Base-by-base conservation (phyloP, 2,329 filamentous ascomycete species). In the Epichloe scottii region DNA sequence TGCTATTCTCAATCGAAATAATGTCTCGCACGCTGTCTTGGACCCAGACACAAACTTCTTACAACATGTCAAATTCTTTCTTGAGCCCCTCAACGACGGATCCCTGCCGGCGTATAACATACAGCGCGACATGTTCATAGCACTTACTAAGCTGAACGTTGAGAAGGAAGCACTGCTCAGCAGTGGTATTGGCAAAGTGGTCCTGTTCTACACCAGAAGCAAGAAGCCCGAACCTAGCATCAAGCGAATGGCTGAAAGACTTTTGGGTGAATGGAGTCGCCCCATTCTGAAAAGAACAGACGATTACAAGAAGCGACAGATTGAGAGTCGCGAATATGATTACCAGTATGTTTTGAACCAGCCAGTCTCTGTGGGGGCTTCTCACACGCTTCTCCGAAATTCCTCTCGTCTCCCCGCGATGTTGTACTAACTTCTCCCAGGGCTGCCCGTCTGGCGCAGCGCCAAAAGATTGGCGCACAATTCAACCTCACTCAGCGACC, bases 101-200 rank as follows among this genome's bases (percentile, higher is more conserved):
- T 91, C 88, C 54, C 77, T 98, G 47, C 93, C 93, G 0, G 91
- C 93, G 33, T 98, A 96, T 71, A 93, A 93, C 64, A 97, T 98
- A 58, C 93, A 98, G 71, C 88, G 90, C 55, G 90, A 97, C 65
- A 80, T 98, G 42, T 93, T 98, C 66, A 79, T 80, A 26, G 85
- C 88, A 23, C 75, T 98, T 38, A 79, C 78, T 17, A 84, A 82
- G 60, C 77, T 97, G 5, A 89, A 89, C 5, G 89, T 97, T 57
- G 87, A 89, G 64, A 96, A 96, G 64, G 93, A 97, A 60, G 79
- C 85, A 2, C 77, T 98, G 14, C 77, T 94, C 21, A 90, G 89
- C 57, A 95, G 88, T 60, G 90, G 91, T 19, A 93, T 98, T 57
- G 93, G 93, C 63, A 96, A 96, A 67, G 89, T 98, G 46, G 85